Evolutionary conservation across 345 rosid genomes (phyloP).

Genomic region (Dipteronia sinensis): DNA sequence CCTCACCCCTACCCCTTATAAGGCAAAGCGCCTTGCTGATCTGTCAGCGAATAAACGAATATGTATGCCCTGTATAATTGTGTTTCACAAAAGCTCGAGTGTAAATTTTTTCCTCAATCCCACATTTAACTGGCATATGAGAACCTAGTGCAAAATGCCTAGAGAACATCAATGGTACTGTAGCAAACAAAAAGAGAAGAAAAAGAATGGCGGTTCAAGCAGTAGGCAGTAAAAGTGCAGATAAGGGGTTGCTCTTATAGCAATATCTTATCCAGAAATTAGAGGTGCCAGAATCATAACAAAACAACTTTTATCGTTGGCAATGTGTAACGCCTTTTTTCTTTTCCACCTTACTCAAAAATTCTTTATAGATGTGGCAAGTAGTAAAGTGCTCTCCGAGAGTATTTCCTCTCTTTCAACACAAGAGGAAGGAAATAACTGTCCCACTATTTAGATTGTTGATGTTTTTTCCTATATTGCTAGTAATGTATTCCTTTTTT

Average conservation of each 20-base stretch:
- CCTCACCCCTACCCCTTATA: background rate
- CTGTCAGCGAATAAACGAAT: background rate
- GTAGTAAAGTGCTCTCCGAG: background rate
- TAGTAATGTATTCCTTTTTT: no score
- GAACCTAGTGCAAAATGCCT: background rate
- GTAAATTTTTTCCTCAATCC: background rate
- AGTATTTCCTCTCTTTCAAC: background rate
- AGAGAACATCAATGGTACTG: background rate
- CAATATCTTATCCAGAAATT: background rate
- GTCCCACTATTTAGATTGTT: background rate
- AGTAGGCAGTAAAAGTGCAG: background rate
- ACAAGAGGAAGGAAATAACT: background rate
- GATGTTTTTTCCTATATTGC: background rate
- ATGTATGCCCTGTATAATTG: background rate
- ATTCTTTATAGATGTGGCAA: background rate
- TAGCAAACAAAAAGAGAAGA: background rate
- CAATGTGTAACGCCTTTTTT: background rate
- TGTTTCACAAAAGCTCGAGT: background rate
- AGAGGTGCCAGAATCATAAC: background rate
- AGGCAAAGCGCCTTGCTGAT: background rate
- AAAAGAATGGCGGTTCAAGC: background rate
- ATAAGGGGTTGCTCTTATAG: background rate
- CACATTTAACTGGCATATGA: background rate
- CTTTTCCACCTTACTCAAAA: background rate
- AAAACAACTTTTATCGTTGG: background rate